Evolutionary conservation across 495 filamentous ascomycete genomes (phyloP).

Genomic region (Ascobolus immersus): DNA sequence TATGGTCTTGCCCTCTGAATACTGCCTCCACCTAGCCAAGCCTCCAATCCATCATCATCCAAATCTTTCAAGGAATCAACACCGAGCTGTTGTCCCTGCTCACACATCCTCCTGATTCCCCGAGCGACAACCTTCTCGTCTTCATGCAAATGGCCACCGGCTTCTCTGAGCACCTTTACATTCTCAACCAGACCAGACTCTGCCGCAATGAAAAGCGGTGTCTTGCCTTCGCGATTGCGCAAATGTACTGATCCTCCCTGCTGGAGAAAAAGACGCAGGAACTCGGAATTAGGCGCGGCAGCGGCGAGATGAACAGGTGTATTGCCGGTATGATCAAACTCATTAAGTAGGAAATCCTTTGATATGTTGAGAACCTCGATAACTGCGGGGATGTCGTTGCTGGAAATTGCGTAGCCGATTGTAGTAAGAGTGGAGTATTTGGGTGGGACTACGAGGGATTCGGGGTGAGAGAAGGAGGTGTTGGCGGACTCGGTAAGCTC

Average conservation of each 20-base stretch:
- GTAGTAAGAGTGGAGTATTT: constrained; percentile 35
- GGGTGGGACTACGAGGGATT: constrained; percentile 20
- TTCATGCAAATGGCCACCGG: constrained; percentile 43
- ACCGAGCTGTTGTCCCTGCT: too few species aligned
- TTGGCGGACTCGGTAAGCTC: constrained; percentile 56
- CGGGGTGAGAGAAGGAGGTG: constrained; percentile 34
- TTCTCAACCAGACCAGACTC: constrained; percentile 34
- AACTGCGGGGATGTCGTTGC: constrained; percentile 35
- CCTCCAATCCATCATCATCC: too few species aligned
- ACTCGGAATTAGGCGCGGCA: constrained; percentile 29
- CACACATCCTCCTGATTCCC: background rate
- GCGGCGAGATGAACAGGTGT: constrained; percentile 52
- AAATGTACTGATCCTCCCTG: constrained; percentile 70
- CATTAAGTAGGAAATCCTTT: constrained; percentile 40
- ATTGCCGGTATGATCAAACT: constrained; percentile 68
- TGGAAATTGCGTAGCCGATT: constrained; percentile 60
- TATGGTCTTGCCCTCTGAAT: too few species aligned
- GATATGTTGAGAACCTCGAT: constrained; percentile 31
- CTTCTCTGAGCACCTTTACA: constrained; percentile 37
- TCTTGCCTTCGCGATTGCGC: constrained; percentile 55
- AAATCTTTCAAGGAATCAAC: too few species aligned
- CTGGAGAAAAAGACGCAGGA: constrained; percentile 45
- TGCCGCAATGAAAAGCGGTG: constrained; percentile 40
- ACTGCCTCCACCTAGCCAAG: too few species aligned
- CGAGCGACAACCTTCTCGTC: constrained; percentile 13